These are phyloP conservation scores for Pyricularia grisea DNA, from an alignment of 2,329 filamentous ascomycete species.

Conservation along the genomic window DNA sequence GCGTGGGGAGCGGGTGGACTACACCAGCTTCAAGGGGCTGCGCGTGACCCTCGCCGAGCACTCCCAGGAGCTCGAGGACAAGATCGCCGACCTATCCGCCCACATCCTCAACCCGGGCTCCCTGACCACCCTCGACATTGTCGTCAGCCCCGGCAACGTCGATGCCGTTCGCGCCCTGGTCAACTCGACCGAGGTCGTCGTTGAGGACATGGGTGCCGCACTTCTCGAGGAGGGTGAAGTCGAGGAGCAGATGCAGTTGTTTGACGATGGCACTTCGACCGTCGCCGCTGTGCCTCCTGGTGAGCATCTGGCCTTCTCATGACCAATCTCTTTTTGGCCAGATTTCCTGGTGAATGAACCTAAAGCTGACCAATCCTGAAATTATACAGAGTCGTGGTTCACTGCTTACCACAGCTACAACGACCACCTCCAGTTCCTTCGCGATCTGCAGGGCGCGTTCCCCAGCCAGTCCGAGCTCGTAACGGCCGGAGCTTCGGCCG, in stretches of 20 bases:
- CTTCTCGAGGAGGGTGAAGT: neutral
- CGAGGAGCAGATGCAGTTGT: neutral
- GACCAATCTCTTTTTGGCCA: neutral
- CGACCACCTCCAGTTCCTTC: conserved; percentile 40
- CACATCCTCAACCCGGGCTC: conserved; percentile 6
- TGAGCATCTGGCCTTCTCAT: neutral
- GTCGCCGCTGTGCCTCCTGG: neutral
- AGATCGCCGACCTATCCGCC: conserved; percentile 2
- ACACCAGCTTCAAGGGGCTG: conserved; percentile 2
- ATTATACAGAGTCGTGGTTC: conserved; percentile 33
- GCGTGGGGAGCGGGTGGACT: conserved; percentile 1
- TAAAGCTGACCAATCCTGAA: neutral
- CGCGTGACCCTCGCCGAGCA: conserved; percentile 2
- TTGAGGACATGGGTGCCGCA: conserved; percentile 1
- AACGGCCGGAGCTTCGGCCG: conserved; percentile 31
- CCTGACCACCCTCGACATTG: neutral
- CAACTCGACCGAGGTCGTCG: neutral
- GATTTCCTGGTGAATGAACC: neutral
- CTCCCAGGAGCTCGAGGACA: conserved; percentile 3
- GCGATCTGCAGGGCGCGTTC: conserved; percentile 33
- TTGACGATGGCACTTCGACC: neutral
- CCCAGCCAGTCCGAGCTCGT: conserved; percentile 38
- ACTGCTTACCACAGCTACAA: conserved; percentile 41
- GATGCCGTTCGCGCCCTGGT: neutral
- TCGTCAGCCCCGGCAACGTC: conserved; percentile 1